Percentiles rank a stretch among this genome's conserved stretches.
phyloP scores from a whole-genome alignment of 441 rosid species.

The Flueggea neowawraea region DNA sequence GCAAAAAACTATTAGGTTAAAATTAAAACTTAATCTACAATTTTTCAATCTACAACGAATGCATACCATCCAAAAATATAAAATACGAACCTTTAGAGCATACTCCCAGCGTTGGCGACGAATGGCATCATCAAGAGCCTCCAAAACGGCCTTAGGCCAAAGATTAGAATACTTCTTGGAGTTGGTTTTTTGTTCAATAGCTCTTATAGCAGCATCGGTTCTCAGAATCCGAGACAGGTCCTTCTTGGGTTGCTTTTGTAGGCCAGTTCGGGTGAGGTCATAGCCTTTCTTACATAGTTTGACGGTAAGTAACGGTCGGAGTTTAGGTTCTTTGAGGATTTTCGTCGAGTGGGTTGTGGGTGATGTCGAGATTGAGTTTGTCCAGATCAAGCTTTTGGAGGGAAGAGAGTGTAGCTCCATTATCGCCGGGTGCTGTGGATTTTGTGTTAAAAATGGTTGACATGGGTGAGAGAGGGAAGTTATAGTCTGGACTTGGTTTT shows the following conservation, averaged over 20 bases:
- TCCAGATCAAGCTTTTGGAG: no score
- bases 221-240: constrained; percentile 58
- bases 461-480: no score
- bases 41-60: no score
- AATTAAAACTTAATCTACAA: no score
- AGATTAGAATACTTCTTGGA: constrained; percentile 60
- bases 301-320: constrained; percentile 7
- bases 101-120: constrained; percentile 53
- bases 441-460: no score
- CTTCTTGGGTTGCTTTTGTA: constrained; percentile 42
- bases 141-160: constrained; percentile 86
- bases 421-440: no score
- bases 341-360: constrained; percentile 32
- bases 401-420: no score
- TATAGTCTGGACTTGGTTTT: no score
- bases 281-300: constrained; percentile 22
- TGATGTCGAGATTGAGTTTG: not conserved
- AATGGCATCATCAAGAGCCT: constrained; percentile 76
- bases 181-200: constrained; percentile 66
- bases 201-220: constrained; percentile 59
- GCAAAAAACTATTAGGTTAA: no score
- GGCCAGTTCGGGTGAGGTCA: constrained; percentile 18
- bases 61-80: no score
- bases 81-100: constrained; percentile 55
- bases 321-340: constrained; percentile 21